These are phyloP conservation scores for Ceratopteris richardii DNA, from an alignment of 75 land plant genomes.

Conservation along the genomic window DNA sequence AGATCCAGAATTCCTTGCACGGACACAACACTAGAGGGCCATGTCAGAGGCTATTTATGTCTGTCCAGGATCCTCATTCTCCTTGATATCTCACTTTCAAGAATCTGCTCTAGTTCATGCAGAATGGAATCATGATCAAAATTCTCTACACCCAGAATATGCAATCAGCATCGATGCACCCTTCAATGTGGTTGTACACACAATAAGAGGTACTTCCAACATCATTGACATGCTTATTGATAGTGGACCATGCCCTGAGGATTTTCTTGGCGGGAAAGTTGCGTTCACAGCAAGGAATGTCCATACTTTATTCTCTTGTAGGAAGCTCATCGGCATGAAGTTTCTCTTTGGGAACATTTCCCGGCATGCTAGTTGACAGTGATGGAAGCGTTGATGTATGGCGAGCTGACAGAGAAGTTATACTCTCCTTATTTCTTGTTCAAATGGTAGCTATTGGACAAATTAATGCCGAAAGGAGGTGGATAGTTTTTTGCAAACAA, in stretches of 20 bases:
- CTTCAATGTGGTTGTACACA: conserved; percentile 18
- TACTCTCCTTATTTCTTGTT: too few relatives aligned
- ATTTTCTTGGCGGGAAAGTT: conserved; percentile 16
- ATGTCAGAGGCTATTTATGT: conserved; percentile 24
- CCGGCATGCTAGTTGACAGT: too few relatives aligned
- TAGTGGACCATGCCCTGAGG: conserved; percentile 22
- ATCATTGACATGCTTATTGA: conserved; percentile 8
- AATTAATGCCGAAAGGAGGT: too few relatives aligned
- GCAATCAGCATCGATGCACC: conserved; percentile 19
- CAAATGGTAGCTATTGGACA: too few relatives aligned
- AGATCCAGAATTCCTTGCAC: conserved; percentile 15
- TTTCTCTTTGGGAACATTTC: too few relatives aligned
- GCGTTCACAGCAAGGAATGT: too few relatives aligned
- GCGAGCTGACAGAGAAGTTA: too few relatives aligned
- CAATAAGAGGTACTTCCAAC: conserved; percentile 32
- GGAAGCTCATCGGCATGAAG: too few relatives aligned
- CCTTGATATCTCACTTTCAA: conserved; percentile 22
- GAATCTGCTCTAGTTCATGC: conserved; percentile 27
- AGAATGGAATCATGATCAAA: conserved; percentile 25
- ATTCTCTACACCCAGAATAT: conserved; percentile 25
- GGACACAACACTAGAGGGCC: conserved; percentile 31
- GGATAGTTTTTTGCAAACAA: too few relatives aligned
- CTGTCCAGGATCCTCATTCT: conserved; percentile 24
- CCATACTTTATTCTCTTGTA: too few relatives aligned
- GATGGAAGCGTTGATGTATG: too few relatives aligned